These are phyloP conservation scores for Stentor coeruleus DNA, from an alignment of 73 alveolate species.

Conservation along the genomic window DNA sequence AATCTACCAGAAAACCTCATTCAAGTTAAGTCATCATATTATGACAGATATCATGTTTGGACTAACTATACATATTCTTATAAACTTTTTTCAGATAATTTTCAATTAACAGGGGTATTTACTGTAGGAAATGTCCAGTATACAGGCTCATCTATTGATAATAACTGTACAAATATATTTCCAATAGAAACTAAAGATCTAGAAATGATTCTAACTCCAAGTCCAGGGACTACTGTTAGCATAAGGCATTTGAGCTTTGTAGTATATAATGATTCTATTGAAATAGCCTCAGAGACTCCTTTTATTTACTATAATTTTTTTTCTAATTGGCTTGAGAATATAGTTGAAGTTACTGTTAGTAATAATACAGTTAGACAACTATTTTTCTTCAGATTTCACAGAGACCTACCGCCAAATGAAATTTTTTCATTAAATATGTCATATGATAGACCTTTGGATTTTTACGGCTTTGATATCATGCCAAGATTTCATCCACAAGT, in stretches of 20 bases:
- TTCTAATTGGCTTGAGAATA: not conserved
- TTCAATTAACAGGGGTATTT: not conserved
- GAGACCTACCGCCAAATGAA: not conserved
- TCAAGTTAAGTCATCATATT: not conserved
- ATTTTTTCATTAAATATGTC: not conserved
- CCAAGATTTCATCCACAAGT: constrained; percentile 4
- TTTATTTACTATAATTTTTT: too few species aligned
- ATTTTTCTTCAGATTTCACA: not conserved
- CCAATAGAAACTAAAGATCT: not conserved
- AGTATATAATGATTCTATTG: not conserved
- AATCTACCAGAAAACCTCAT: not conserved
- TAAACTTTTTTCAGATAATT: not conserved
- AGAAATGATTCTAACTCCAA: too few species aligned
- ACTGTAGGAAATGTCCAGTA: not conserved
- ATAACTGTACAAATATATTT: not conserved
- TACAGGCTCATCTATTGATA: not conserved
- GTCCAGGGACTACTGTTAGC: not conserved
- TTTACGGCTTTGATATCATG: not conserved
- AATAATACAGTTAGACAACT: not conserved
- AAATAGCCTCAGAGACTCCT: not conserved
- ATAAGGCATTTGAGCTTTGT: not conserved
- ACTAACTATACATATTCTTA: not conserved
- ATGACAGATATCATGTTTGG: not conserved
- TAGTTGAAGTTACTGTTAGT: not conserved
- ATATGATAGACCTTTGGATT: not conserved